These are phyloP conservation scores for Paecilomyces sp. DNA, from an alignment of 2,329 filamentous ascomycete species.

Conservation along the genomic window DNA sequence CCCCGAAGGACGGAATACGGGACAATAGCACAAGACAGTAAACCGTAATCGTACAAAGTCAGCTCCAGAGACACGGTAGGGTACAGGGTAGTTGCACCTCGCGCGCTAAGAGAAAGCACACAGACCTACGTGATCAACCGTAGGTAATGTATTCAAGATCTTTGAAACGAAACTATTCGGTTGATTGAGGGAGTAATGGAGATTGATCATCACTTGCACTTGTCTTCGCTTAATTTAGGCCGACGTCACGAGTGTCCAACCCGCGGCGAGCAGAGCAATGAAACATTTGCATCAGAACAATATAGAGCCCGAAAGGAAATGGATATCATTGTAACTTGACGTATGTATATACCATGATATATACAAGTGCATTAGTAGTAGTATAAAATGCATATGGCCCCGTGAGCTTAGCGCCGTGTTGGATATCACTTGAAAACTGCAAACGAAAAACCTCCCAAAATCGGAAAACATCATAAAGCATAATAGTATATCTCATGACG, in stretches of 20 bases:
- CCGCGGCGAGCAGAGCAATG: neutral
- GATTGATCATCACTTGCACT: neutral
- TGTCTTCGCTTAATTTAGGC: no score
- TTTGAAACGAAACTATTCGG: no score
- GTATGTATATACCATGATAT: neutral
- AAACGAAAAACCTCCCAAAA: neutral
- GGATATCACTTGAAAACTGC: neutral
- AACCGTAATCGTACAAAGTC: no score
- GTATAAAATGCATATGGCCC: neutral
- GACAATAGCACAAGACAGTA: no score
- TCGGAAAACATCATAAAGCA: neutral
- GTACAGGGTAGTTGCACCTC: no score
- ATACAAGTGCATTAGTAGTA: neutral
- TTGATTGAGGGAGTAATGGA: neutral
- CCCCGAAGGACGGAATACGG: neutral
- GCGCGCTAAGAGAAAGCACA: neutral
- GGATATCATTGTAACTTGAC: neutral
- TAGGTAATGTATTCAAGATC: no score
- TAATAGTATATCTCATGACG: neutral
- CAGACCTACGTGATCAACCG: neutral
- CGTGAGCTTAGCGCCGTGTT: neutral
- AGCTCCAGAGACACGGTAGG: no score
- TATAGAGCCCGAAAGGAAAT: neutral
- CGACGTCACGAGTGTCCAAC: neutral
- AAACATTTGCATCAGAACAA: neutral